Base-by-base conservation (phyloP, 2,329 filamentous ascomycete species). In the Colletotrichum australisinense region DNA sequence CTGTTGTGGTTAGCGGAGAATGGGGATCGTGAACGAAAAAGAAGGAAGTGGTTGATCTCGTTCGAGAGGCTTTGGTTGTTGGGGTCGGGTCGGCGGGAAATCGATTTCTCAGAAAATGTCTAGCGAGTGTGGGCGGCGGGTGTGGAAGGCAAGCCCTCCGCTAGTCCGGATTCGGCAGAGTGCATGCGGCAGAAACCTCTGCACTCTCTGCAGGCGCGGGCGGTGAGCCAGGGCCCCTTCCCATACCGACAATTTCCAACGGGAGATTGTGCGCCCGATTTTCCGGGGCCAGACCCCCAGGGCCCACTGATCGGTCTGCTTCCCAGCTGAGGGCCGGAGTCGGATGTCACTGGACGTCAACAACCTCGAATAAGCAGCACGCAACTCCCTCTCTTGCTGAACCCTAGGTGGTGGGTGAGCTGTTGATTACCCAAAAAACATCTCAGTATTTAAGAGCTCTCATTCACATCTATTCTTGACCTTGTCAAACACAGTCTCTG, bases 81-180 rank as follows among this genome's bases (percentile, higher is more conserved):
- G 38, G 57, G 53, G 56, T 60, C 59, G 35, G 26, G 28, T 19
- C 38, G 9, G 26, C 42, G 24, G 26, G 62, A 64, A 64, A 64
- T 64, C 46, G 42, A 49, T 49, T 49, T 49, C 42, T 49, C 42
- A 49, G 42, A 49, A 49, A 49, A 49, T 49, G 42, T 49, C 42
- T 49, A 49, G 42, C 42, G 42, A 49, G 42, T 49, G 42, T 49
- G 42, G 42, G 42, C 42, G 42, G 65, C 65, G 65, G 56, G 42
- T 63, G 28, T 30, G 28, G 28, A 35, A 59, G 42, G 42, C 42
- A 84, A 84, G 82, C 83, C 83, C 83, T 84, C 82, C 76, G 62
- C 83, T 83, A 79, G 69, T 53, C 66, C 46, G 7, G 7, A 67
- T 67, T 59, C 5, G 63, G 30, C 5, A 32, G 26, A 16, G 59